These are phyloP conservation scores for Medicago ruthenica DNA, from an alignment of 306 rosid genomes.

Conservation along the genomic window DNA sequence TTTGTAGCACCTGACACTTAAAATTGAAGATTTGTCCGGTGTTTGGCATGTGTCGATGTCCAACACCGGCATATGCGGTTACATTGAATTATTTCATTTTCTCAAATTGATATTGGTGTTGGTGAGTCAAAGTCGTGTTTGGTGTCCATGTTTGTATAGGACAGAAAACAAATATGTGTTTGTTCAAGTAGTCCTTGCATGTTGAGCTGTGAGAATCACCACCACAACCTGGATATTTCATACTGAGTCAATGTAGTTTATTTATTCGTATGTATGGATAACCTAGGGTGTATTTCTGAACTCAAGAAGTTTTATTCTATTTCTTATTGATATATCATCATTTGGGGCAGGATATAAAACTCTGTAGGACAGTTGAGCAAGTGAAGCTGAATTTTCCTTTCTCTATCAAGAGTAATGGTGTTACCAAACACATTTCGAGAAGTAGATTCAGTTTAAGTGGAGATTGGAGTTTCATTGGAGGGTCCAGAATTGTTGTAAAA, in stretches of 20 bases:
- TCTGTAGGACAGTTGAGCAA: constrained; percentile 43
- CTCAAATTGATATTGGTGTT: too few species aligned
- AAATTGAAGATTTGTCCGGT: background rate
- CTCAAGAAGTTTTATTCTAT: constrained; percentile 22
- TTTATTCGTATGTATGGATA: constrained; percentile 2
- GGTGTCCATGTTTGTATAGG: too few species aligned
- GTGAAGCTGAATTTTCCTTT: constrained; percentile 45
- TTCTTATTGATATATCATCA: constrained; percentile 53
- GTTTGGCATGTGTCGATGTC: background rate
- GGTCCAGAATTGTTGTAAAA: constrained; percentile 60
- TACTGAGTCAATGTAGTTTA: constrained; percentile 9
- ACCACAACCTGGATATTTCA: too few species aligned
- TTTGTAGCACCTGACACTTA: background rate
- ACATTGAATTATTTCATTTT: background rate
- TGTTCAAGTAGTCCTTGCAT: constrained; percentile 27
- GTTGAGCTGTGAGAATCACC: constrained; percentile 17
- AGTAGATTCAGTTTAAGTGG: constrained; percentile 39
- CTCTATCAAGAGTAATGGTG: constrained; percentile 49
- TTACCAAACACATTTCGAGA: constrained; percentile 42
- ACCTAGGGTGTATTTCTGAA: constrained; percentile 29
- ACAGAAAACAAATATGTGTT: too few species aligned
- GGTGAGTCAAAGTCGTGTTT: too few species aligned
- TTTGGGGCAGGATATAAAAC: constrained; percentile 54
- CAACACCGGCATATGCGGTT: background rate
- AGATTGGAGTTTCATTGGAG: constrained; percentile 85